phyloP scores from a whole-genome alignment of 805 yeast species.

The Komagataella kurtzmanii region DNA sequence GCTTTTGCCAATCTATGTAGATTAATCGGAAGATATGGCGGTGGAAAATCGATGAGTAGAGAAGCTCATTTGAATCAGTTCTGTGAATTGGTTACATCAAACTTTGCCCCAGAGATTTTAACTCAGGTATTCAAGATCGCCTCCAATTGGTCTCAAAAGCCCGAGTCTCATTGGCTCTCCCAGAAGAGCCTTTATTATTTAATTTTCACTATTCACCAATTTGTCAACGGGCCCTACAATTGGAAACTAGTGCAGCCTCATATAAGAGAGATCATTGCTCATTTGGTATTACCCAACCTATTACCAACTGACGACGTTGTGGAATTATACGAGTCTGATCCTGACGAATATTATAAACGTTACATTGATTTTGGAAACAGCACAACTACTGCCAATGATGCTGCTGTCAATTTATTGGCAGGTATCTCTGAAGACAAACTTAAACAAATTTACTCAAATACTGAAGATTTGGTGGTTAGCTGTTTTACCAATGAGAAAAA shows the following conservation, averaged over 20 bases:
- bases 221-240: slow-evolving; percentile 41
- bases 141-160: slow-evolving; percentile 51
- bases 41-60: slow-evolving; percentile 3
- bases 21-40: slow-evolving; percentile 1
- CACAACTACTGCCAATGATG: slow-evolving; percentile 32
- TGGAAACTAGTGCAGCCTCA: slow-evolving; percentile 68
- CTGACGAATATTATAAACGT: slow-evolving; percentile 72
- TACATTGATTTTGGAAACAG: neutral
- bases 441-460: neutral
- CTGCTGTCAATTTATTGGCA: slow-evolving; percentile 10
- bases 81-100: slow-evolving; percentile 25
- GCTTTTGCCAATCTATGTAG: slow-evolving; percentile 3
- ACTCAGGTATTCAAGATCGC: slow-evolving; percentile 46
- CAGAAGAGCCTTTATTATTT: slow-evolving; percentile 49
- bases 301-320: slow-evolving; percentile 61
- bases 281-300: slow-evolving; percentile 68
- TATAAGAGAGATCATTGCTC: slow-evolving; percentile 47
- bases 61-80: slow-evolving; percentile 7
- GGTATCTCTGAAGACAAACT: neutral
- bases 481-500: neutral
- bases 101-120: slow-evolving; percentile 62
- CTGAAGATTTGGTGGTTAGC: neutral
- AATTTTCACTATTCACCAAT: slow-evolving; percentile 47
- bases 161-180: slow-evolving; percentile 43
- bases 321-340: slow-evolving; percentile 77